Percentiles rank a stretch among this genome's conserved stretches.
Conservation (phyloP, 768 basidiomycete species). For the Hirschioporus abietinus region DNA sequence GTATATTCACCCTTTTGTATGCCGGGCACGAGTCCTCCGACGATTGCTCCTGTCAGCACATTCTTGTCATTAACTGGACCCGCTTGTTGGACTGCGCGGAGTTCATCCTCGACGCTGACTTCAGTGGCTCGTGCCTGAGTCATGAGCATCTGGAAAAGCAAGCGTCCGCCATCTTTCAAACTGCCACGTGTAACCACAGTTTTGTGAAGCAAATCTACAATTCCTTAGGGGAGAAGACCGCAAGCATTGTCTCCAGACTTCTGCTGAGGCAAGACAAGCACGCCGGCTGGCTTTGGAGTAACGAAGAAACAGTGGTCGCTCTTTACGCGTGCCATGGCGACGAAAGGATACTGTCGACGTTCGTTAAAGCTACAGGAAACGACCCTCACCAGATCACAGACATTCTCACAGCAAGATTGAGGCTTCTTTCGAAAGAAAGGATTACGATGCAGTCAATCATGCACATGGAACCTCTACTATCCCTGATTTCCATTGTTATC, state of each 20-base stretch:
- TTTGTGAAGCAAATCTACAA: neutral
- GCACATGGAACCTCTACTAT: no score
- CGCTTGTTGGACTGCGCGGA: neutral
- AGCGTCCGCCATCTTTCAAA: neutral
- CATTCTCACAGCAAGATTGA: no score
- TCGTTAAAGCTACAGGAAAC: no score
- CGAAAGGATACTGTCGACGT: no score
- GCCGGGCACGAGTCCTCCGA: neutral
- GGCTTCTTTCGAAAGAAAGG: no score
- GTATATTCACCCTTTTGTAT: neutral
- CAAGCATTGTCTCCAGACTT: neutral
- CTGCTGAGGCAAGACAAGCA: neutral
- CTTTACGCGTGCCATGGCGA: no score
- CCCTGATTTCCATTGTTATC: no score
- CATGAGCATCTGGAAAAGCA: neutral
- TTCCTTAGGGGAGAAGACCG: neutral
- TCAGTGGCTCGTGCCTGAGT: neutral
- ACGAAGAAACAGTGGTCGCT: neutral
- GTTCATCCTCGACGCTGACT: neutral
- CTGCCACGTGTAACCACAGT: neutral
- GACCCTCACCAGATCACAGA: no score
- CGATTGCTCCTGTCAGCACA: no score
- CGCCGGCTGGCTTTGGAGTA: neutral
- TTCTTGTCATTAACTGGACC: neutral
- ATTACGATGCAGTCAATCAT: no score